phyloP scores from a whole-genome alignment of 2,329 filamentous ascomycete genomes.

The Neonectria ditissima region DNA sequence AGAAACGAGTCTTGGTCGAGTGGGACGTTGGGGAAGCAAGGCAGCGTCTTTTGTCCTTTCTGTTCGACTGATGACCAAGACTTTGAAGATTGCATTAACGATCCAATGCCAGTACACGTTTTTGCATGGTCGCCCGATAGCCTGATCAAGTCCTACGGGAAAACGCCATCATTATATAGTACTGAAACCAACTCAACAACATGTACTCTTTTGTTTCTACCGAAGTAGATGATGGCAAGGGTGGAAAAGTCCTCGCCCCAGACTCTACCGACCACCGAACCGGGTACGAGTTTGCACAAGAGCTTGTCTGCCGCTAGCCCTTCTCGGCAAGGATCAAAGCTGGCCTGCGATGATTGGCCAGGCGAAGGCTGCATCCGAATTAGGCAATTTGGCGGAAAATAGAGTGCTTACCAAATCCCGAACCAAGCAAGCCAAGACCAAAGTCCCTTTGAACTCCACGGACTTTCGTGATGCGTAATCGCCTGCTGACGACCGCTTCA shows the following conservation, averaged over 20 bases:
- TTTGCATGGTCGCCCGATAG: too few species aligned
- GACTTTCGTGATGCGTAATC: conserved; percentile 20
- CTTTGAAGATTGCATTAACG: background rate
- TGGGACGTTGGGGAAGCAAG: conserved; percentile 44
- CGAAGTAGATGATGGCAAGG: too few species aligned
- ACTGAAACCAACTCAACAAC: too few species aligned
- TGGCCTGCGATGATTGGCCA: background rate
- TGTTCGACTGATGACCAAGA: background rate
- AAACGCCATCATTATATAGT: too few species aligned
- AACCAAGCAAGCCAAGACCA: background rate
- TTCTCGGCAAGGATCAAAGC: too few species aligned
- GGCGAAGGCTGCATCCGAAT: background rate
- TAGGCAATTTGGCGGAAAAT: conserved; percentile 3
- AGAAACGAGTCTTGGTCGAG: conserved; percentile 42
- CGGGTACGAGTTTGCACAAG: too few species aligned
- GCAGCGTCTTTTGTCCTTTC: conserved; percentile 7
- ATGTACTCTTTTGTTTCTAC: too few species aligned
- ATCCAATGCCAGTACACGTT: too few species aligned
- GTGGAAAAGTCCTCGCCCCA: too few species aligned
- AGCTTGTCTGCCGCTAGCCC: too few species aligned
- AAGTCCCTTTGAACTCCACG: conserved; percentile 17
- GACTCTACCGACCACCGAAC: too few species aligned
- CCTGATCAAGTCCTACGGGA: too few species aligned
- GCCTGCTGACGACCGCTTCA: background rate
- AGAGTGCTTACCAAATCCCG: conserved; percentile 17